phyloP scores from a whole-genome alignment of 495 filamentous ascomycete species.

The Zalerion maritima region DNA sequence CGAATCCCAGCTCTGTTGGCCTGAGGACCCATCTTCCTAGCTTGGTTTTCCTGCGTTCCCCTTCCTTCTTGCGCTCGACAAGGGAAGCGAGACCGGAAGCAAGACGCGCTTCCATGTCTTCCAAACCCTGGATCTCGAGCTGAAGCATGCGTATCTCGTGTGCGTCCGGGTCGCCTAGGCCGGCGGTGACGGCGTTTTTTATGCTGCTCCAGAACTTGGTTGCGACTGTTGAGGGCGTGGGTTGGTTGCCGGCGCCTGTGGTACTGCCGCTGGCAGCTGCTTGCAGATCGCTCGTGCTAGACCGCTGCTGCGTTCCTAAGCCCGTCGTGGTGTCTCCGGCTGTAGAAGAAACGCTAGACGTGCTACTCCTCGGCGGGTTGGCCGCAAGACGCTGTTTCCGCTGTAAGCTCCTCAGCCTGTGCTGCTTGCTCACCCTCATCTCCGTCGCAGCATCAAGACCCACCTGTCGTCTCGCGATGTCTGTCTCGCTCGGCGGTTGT shows the following conservation, averaged over 20 bases:
- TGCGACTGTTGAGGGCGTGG: conserved; percentile 9
- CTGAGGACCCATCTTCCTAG: conserved; percentile 43
- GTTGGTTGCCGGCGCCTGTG: conserved; percentile 26
- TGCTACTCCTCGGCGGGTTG: too few relatives aligned
- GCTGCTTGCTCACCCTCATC: conserved; percentile 54
- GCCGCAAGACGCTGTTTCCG: too few relatives aligned
- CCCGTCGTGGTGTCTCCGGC: too few relatives aligned
- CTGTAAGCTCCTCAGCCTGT: conserved; percentile 50
- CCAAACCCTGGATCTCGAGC: conserved; percentile 64
- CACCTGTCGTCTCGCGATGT: conserved; percentile 55
- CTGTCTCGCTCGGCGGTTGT: conserved; percentile 48
- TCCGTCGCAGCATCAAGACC: conserved; percentile 62
- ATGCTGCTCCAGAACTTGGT: conserved; percentile 52
- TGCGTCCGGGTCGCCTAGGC: conserved; percentile 46
- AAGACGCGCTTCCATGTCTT: conserved; percentile 57
- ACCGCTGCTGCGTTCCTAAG: too few relatives aligned
- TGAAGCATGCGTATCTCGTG: conserved; percentile 50
- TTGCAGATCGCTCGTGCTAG: too few relatives aligned
- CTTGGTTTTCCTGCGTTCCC: conserved; percentile 45
- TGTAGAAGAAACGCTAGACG: too few relatives aligned
- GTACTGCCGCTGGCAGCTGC: too few relatives aligned
- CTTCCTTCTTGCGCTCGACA: conserved; percentile 39
- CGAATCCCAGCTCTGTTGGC: conserved; percentile 51
- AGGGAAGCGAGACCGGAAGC: conserved; percentile 43
- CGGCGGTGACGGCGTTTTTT: conserved; percentile 33